These are phyloP conservation scores for Arthrobotrys conoides DNA, from an alignment of 2,329 filamentous ascomycete species.

Conservation along the genomic window DNA sequence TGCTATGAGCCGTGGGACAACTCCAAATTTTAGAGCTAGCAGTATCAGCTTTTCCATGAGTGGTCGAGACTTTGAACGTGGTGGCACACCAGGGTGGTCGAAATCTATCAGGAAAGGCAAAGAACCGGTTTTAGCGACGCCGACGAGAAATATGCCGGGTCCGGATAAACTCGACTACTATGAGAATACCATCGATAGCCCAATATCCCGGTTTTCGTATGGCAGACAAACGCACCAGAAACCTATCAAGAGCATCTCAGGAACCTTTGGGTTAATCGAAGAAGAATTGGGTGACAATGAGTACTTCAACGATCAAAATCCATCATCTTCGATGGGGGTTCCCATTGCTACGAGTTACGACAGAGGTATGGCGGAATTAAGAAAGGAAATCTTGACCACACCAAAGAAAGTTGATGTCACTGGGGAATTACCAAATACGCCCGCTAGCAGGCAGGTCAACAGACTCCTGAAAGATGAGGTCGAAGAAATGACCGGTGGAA, in stretches of 20 bases:
- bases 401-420: slow-evolving; percentile 51
- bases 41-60: slow-evolving; percentile 46
- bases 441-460: slow-evolving; percentile 53
- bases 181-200: slow-evolving; percentile 55
- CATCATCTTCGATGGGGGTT: slow-evolving; percentile 46
- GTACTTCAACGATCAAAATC: slow-evolving; percentile 49
- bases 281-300: slow-evolving; percentile 58
- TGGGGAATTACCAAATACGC: slow-evolving; percentile 48
- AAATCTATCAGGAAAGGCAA: slow-evolving; percentile 46
- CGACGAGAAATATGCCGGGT: slow-evolving; percentile 48
- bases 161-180: slow-evolving; percentile 60
- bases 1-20: slow-evolving; percentile 57
- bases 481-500: slow-evolving; percentile 48
- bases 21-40: slow-evolving; percentile 55
- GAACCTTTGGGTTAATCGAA: slow-evolving; percentile 52
- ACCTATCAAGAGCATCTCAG: slow-evolving; percentile 22
- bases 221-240: slow-evolving; percentile 27
- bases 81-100: slow-evolving; percentile 39
- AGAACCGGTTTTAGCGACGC: slow-evolving; percentile 29
- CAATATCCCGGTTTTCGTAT: slow-evolving; percentile 37
- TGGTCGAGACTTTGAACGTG: slow-evolving; percentile 39
- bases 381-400: slow-evolving; percentile 51
- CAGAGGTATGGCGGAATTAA: slow-evolving; percentile 48
- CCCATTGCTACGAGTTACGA: slow-evolving; percentile 56
- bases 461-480: slow-evolving; percentile 50